Conservation (phyloP, 441 rosid species). For the Mallotus japonicus region DNA sequence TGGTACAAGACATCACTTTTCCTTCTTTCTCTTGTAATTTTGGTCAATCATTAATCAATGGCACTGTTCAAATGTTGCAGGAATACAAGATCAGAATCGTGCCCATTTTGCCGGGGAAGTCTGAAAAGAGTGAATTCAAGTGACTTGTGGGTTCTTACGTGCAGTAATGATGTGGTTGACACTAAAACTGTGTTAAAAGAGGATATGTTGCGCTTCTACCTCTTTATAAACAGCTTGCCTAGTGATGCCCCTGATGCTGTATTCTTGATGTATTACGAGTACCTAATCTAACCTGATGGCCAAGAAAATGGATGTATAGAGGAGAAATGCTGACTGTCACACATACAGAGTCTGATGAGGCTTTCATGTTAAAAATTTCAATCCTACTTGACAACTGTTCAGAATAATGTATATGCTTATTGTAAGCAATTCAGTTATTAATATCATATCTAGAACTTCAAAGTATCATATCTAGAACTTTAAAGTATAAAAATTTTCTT, state of each 20-base stretch:
- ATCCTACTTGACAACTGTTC: slow-evolving; percentile 10
- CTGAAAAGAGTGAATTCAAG: slow-evolving; percentile 79
- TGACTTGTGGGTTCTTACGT: slow-evolving; percentile 85
- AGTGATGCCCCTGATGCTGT: slow-evolving; percentile 69
- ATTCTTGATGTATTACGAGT: slow-evolving; percentile 72
- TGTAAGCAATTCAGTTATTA: background rate
- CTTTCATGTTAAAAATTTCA: slow-evolving; percentile 12
- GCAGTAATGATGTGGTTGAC: slow-evolving; percentile 75
- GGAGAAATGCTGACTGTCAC: slow-evolving; percentile 15
- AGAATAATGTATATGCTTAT: slow-evolving; percentile 14
- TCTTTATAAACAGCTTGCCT: slow-evolving; percentile 65
- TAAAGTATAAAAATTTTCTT: background rate
- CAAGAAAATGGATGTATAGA: slow-evolving; percentile 20
- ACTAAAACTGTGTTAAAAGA: slow-evolving; percentile 55
- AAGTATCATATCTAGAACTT: background rate
- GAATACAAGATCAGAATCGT: slow-evolving; percentile 82
- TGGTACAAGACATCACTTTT: slow-evolving; percentile 41
- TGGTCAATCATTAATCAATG: background rate
- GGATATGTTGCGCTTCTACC: slow-evolving; percentile 68
- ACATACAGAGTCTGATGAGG: slow-evolving; percentile 21
- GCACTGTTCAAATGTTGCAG: slow-evolving; percentile 35
- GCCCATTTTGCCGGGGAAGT: slow-evolving; percentile 85
- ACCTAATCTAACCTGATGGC: slow-evolving; percentile 43
- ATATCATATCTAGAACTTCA: background rate
- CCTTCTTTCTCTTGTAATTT: background rate